A percentile compares a stretch with the other conserved stretches of the same genome.
phyloP scores from a whole-genome alignment of 805 yeast genomes.

The Deakozyma indianensis region DNA sequence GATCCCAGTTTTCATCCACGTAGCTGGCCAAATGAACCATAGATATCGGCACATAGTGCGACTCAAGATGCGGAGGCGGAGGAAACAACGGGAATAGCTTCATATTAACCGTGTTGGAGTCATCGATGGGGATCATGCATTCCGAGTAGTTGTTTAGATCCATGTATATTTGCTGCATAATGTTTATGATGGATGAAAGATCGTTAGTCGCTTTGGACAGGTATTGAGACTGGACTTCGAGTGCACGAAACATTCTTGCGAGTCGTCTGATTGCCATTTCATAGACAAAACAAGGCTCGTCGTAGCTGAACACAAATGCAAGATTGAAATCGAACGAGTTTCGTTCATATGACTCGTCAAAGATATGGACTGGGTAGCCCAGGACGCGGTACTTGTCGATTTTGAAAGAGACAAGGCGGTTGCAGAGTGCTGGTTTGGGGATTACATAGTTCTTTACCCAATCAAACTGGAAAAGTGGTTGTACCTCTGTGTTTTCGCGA shows the following conservation, averaged over 20 bases:
- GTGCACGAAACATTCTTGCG: constrained; percentile 75
- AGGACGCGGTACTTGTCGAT: constrained; percentile 56
- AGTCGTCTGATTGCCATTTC: constrained; percentile 73
- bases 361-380: constrained; percentile 81
- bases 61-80: constrained; percentile 60
- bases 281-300: constrained; percentile 42
- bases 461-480: constrained; percentile 59
- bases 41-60: constrained; percentile 86
- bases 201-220: constrained; percentile 40
- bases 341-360: constrained; percentile 63
- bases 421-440: constrained; percentile 86
- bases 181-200: constrained; percentile 46
- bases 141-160: constrained; percentile 92
- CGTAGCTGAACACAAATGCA: constrained; percentile 78
- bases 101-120: constrained; percentile 79
- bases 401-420: constrained; percentile 61
- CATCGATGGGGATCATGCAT: constrained; percentile 86
- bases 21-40: constrained; percentile 59
- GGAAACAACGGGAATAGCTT: constrained; percentile 83
- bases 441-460: constrained; percentile 79
- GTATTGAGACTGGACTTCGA: constrained; percentile 78
- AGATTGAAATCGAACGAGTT: constrained; percentile 89
- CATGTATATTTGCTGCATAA: constrained; percentile 82
- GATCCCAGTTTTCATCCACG: constrained; percentile 92
- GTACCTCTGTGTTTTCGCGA: constrained; percentile 10